Percentiles rank a stretch among this genome's conserved stretches.
Evolutionary conservation across 306 rosid genomes (phyloP).

Genomic region (Neltuma alba): DNA sequence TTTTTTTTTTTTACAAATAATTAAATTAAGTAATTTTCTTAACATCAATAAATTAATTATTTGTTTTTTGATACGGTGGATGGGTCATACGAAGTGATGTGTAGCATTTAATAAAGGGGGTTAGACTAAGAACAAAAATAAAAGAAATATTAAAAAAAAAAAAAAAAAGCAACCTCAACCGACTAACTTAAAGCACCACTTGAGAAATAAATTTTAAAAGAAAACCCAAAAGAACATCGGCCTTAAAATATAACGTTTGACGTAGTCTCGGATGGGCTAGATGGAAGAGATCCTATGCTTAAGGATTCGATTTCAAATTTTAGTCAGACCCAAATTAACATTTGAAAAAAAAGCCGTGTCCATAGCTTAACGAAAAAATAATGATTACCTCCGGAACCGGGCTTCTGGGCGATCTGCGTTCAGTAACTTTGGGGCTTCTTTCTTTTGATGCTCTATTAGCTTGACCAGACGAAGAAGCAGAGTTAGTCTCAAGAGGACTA

Average conservation of each 20-base stretch:
- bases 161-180: background rate
- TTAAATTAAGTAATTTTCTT: too few species aligned
- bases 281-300: background rate
- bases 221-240: background rate
- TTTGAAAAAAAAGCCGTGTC: background rate
- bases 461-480: slow-evolving; percentile 59
- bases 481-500: slow-evolving; percentile 53
- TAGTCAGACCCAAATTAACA: background rate
- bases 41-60: too few species aligned
- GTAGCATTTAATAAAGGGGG: background rate
- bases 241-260: background rate
- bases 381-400: slow-evolving; percentile 67
- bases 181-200: background rate
- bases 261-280: background rate
- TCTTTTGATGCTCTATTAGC: slow-evolving; percentile 64
- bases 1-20: too few species aligned
- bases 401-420: slow-evolving; percentile 86
- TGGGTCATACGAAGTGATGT: background rate
- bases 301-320: background rate
- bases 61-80: too few species aligned
- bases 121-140: slow-evolving; percentile 15
- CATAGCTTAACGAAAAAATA: background rate
- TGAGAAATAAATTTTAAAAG: background rate
- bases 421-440: slow-evolving; percentile 78
- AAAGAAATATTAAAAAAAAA: background rate